Percentiles rank a stretch among this genome's conserved stretches.
Evolutionary conservation across 2,329 filamentous ascomycete species (phyloP).

Genomic region (Trichophyton benhamiae): DNA sequence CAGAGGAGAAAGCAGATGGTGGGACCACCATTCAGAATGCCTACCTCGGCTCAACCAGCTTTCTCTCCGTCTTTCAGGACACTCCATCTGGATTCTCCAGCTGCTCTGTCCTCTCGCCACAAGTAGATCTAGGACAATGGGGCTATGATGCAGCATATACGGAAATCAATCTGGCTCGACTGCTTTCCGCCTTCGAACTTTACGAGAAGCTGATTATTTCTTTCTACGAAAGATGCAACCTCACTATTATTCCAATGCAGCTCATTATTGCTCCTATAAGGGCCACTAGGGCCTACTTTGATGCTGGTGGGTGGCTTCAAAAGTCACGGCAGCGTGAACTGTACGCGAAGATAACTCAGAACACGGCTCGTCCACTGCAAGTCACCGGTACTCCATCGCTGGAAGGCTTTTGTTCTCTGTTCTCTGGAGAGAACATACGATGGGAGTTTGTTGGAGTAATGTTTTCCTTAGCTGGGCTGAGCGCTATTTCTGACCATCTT

Average conservation of each 20-base stretch:
- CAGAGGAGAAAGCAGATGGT: constrained; percentile 1
- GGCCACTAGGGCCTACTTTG: constrained; percentile 13
- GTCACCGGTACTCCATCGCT: constrained; percentile 18
- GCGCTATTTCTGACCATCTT: not conserved
- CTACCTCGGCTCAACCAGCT: constrained; percentile 27
- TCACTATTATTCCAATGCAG: constrained; percentile 21
- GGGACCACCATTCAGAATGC: constrained; percentile 15
- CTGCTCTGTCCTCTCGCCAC: constrained; percentile 6
- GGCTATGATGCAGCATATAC: constrained; percentile 18
- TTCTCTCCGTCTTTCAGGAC: constrained; percentile 20
- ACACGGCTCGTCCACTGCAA: constrained; percentile 17
- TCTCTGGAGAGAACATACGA: constrained; percentile 15
- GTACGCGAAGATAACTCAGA: constrained; percentile 18
- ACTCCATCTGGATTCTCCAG: constrained; percentile 15
- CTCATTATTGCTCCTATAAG: constrained; percentile 25
- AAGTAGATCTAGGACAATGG: constrained; percentile 8
- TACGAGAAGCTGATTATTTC: constrained; percentile 7
- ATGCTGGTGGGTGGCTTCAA: constrained; percentile 6
- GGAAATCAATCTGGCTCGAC: constrained; percentile 15
- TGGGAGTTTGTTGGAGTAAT: constrained; percentile 19
- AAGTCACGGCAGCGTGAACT: constrained; percentile 11
- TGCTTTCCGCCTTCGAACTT: constrained; percentile 7
- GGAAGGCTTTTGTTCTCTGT: constrained; percentile 27
- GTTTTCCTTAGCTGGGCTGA: constrained; percentile 15
- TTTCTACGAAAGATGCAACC: constrained; percentile 5